These are phyloP conservation scores for Rhynchospora tenuis DNA, from an alignment of 176 grass and related monocot genomes.

Conservation along the genomic window DNA sequence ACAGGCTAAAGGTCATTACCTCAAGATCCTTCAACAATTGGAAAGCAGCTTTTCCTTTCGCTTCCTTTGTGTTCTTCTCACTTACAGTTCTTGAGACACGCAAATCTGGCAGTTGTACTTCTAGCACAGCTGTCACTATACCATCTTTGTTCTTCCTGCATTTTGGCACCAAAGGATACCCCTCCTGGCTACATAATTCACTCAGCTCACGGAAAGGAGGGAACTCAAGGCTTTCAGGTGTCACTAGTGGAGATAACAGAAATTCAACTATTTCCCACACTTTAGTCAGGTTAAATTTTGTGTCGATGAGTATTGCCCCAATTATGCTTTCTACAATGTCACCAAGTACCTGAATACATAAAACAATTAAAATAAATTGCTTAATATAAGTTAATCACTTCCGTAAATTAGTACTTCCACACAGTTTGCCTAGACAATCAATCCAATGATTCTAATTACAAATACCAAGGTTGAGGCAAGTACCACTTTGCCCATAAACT, in stretches of 20 bases:
- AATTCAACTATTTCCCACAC: constrained; percentile 64
- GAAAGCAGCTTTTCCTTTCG: constrained; percentile 77
- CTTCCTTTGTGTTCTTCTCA: constrained; percentile 55
- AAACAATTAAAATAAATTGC: neutral
- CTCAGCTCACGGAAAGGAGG: constrained; percentile 64
- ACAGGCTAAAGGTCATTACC: constrained; percentile 34
- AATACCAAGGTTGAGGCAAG: neutral
- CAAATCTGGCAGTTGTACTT: constrained; percentile 64
- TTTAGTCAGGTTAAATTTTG: constrained; percentile 60
- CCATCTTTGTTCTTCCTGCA: constrained; percentile 51
- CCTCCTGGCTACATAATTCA: constrained; percentile 56
- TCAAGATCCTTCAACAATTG: constrained; percentile 74
- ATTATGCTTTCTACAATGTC: constrained; percentile 94
- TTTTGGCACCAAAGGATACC: constrained; percentile 56
- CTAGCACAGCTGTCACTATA: constrained; percentile 42
- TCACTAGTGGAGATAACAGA: constrained; percentile 85
- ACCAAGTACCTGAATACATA: constrained; percentile 58
- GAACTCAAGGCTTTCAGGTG: constrained; percentile 76
- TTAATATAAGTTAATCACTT: neutral
- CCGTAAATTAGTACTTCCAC: neutral
- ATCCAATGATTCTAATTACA: neutral
- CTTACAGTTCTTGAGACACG: constrained; percentile 46
- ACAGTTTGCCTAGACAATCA: neutral
- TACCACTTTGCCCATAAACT: neutral
- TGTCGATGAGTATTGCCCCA: constrained; percentile 78